phyloP scores from a whole-genome alignment of 768 basidiomycete genomes.

The Harrya chromipes region DNA sequence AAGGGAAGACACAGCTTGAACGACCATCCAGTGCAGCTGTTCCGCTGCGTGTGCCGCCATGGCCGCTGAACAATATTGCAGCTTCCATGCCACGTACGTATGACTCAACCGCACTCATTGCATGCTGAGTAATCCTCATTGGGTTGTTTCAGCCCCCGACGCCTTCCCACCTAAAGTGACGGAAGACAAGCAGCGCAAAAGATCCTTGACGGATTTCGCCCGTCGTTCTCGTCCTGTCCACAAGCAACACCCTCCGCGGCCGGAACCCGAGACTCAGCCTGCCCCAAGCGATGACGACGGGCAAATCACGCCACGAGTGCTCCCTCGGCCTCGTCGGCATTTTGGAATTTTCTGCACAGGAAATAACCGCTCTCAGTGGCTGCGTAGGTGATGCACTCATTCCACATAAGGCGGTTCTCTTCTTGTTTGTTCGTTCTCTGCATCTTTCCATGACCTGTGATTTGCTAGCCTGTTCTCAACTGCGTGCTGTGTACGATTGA shows the following conservation, averaged over 20 bases:
- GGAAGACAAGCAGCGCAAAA: slow-evolving; percentile 17
- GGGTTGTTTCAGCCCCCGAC: slow-evolving; percentile 36
- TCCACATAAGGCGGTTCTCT: neutral
- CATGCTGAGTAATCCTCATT: slow-evolving; percentile 5
- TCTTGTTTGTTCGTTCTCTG: slow-evolving; percentile 1
- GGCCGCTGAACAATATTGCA: slow-evolving; percentile 24
- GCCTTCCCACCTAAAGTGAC: slow-evolving; percentile 28
- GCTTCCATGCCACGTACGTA: slow-evolving; percentile 39
- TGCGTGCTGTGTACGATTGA: slow-evolving; percentile 9
- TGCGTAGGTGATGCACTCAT: slow-evolving; percentile 5
- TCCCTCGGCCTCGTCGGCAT: slow-evolving; percentile 19
- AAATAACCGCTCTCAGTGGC: slow-evolving; percentile 21
- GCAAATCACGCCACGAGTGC: slow-evolving; percentile 7
- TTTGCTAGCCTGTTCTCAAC: neutral
- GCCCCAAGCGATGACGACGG: slow-evolving; percentile 3
- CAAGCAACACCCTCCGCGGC: slow-evolving; percentile 21
- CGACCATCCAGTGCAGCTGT: slow-evolving; percentile 9
- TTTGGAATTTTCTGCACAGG: slow-evolving; percentile 40
- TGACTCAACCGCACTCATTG: slow-evolving; percentile 3
- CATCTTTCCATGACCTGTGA: slow-evolving; percentile 8
- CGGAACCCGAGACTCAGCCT: slow-evolving; percentile 8
- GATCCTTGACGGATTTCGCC: neutral
- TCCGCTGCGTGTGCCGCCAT: slow-evolving; percentile 18
- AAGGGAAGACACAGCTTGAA: slow-evolving; percentile 17
- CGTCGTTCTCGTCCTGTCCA: slow-evolving; percentile 26